These are phyloP conservation scores for Litsea cubeba DNA, from an alignment of 164 flowering plant genomes.

Conservation along the genomic window DNA sequence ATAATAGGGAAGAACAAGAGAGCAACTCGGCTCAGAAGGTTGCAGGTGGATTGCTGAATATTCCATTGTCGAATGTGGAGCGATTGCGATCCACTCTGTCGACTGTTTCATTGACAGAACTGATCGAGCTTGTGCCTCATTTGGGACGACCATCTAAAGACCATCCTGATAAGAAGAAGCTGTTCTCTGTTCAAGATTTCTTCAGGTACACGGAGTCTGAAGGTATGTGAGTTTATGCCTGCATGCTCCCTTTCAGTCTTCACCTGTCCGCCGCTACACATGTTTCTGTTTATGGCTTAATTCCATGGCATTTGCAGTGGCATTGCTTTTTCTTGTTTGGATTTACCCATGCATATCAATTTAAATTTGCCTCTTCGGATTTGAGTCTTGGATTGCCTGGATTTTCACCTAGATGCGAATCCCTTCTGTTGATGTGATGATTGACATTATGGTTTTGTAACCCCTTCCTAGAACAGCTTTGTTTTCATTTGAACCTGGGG, in stretches of 20 bases:
- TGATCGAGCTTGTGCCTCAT: conserved; percentile 78
- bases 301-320: background rate
- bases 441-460: too few species aligned
- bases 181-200: conserved; percentile 88
- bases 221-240: conserved; percentile 45
- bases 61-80: conserved; percentile 96
- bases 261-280: background rate
- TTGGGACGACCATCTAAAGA: conserved; percentile 64
- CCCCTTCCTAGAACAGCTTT: too few species aligned
- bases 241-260: too few species aligned
- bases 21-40: conserved; percentile 52
- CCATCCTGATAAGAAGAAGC: conserved; percentile 89
- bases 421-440: too few species aligned
- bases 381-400: too few species aligned
- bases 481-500: too few species aligned
- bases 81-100: conserved; percentile 73
- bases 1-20: conserved; percentile 36
- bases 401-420: too few species aligned
- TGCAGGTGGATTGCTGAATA: conserved; percentile 60
- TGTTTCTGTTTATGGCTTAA: background rate
- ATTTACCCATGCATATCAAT: too few species aligned
- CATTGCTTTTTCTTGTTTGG: too few species aligned
- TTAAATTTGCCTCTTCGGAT: too few species aligned
- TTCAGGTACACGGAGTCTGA: conserved; percentile 90
- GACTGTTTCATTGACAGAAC: conserved; percentile 74